These are phyloP conservation scores for Neonectria sp. DNA, from an alignment of 2,329 filamentous ascomycete genomes.

Conservation along the genomic window DNA sequence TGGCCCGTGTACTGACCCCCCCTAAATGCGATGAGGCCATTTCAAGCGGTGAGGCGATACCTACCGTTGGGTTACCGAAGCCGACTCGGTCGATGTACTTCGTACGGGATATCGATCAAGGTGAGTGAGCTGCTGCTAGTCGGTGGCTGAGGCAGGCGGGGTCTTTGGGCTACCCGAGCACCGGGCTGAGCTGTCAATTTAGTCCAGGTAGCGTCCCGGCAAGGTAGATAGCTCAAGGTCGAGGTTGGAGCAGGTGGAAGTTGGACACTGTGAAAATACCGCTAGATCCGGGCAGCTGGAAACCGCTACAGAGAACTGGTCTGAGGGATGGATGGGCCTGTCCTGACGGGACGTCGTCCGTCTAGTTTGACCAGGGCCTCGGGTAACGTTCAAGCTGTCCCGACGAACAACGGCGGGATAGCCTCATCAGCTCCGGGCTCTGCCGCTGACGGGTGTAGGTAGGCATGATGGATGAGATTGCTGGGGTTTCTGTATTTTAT, in stretches of 20 bases:
- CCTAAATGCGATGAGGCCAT: constrained; percentile 13
- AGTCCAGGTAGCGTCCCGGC: neutral
- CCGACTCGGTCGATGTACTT: neutral
- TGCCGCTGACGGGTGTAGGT: neutral
- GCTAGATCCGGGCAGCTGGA: neutral
- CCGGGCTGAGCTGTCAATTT: neutral
- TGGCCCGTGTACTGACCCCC: neutral
- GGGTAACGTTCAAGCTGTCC: constrained; percentile 7
- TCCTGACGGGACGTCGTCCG: neutral
- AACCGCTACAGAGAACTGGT: neutral
- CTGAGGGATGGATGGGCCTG: neutral
- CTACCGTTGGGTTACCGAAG: constrained; percentile 3
- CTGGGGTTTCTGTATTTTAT: too few species aligned
- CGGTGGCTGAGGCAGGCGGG: neutral
- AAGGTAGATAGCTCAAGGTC: too few species aligned
- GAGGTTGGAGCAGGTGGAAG: too few species aligned
- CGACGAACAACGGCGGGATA: neutral
- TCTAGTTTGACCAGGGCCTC: neutral
- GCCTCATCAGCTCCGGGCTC: neutral
- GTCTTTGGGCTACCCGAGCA: neutral
- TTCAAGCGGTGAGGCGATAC: constrained; percentile 16
- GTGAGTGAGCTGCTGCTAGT: neutral
- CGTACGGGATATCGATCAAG: neutral
- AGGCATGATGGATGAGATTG: neutral
- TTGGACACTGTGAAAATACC: too few species aligned